A percentile compares a stretch with the other conserved stretches of the same genome.
Evolutionary conservation across 495 filamentous ascomycete species (phyloP).

Genomic region (Hypomontagnella monticulosa): DNA sequence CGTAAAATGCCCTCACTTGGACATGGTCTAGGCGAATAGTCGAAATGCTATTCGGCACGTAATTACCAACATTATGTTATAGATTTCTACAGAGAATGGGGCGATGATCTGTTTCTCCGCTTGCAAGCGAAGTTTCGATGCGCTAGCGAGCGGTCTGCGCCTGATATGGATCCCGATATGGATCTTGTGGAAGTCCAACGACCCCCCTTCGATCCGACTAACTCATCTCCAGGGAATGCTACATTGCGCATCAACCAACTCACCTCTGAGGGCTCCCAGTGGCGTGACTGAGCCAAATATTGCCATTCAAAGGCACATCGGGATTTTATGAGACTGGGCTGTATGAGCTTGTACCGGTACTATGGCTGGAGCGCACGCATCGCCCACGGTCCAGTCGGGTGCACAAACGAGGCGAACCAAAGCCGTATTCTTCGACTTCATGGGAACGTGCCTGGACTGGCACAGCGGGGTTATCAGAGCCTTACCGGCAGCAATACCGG

Average conservation of each 20-base stretch:
- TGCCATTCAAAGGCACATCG: conserved; percentile 1
- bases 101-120: conserved; percentile 29
- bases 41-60: background rate
- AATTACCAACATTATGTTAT: conserved; percentile 9
- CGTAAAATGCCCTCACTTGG: conserved; percentile 5
- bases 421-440: conserved; percentile 59
- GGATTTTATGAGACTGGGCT: conserved; percentile 10
- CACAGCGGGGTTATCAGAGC: conserved; percentile 46
- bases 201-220: background rate
- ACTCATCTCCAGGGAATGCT: background rate
- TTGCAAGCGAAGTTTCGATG: conserved; percentile 12
- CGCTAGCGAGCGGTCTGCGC: conserved; percentile 35
- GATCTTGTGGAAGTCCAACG: conserved; percentile 14
- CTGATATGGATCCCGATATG: conserved; percentile 16
- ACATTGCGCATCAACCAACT: background rate
- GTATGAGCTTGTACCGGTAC: conserved; percentile 9
- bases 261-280: background rate
- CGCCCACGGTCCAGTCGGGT: conserved; percentile 7
- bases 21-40: background rate
- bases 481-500: conserved; percentile 40
- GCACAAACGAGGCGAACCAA: conserved; percentile 40
- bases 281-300: conserved; percentile 14
- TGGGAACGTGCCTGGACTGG: conserved; percentile 60
- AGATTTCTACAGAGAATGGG: conserved; percentile 18
- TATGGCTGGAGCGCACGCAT: conserved; percentile 29